Conservation (phyloP, 169 alveolate species). For the Plasmodium adleri region DNA sequence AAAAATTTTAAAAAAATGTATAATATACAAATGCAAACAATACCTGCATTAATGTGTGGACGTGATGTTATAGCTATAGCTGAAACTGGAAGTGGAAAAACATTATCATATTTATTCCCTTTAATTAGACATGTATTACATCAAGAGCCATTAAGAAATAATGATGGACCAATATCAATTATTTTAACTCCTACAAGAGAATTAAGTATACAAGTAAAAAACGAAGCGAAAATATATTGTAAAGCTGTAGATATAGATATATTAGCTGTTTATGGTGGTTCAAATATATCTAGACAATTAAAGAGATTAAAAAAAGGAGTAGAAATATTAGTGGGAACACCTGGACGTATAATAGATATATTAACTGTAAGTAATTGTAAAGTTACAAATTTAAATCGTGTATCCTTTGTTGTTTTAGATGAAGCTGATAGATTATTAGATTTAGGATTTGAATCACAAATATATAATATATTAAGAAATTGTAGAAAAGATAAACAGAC, state of each 20-base stretch:
- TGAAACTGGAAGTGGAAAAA: slow-evolving; percentile 99
- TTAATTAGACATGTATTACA: slow-evolving; percentile 94
- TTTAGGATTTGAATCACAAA: slow-evolving; percentile 99
- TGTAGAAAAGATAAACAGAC: slow-evolving; percentile 96
- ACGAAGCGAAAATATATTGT: slow-evolving; percentile 87
- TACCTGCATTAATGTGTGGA: slow-evolving; percentile 97
- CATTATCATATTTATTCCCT: slow-evolving; percentile 98
- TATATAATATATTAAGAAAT: slow-evolving; percentile 91
- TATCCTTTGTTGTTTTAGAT: slow-evolving; percentile 97
- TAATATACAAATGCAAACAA: slow-evolving; percentile 97
- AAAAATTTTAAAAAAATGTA: slow-evolving; percentile 95
- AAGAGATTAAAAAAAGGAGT: slow-evolving; percentile 94
- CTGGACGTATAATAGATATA: slow-evolving; percentile 97
- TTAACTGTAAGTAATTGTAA: slow-evolving; percentile 93
- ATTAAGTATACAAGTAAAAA: slow-evolving; percentile 93
- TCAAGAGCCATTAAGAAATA: slow-evolving; percentile 89
- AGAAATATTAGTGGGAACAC: slow-evolving; percentile 97
- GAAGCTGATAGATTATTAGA: slow-evolving; percentile 99
- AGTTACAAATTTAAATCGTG: slow-evolving; percentile 93
- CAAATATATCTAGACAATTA: slow-evolving; percentile 92
- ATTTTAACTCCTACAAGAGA: slow-evolving; percentile 96
- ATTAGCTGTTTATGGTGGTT: slow-evolving; percentile 96
- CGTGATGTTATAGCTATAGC: slow-evolving; percentile 99
- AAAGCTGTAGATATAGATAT: slow-evolving; percentile 86
- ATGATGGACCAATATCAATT: slow-evolving; percentile 93